Evolutionary conservation across 176 grass and related monocot genomes (phyloP).

Genomic region (Juncus inflexus): DNA sequence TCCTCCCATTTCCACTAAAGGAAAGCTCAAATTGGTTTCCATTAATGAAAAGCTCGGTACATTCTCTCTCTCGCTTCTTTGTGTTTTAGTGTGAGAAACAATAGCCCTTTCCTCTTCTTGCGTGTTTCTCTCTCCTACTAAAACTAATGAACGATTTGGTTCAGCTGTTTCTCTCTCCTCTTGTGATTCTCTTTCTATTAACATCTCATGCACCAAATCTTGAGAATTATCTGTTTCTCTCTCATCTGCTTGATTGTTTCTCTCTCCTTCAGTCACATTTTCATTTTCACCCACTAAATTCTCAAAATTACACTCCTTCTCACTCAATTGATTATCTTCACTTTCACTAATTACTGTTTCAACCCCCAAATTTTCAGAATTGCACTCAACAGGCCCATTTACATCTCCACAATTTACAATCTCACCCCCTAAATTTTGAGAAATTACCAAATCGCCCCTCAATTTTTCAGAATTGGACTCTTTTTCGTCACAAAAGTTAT

Average conservation of each 20-base stretch:
- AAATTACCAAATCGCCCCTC: background rate
- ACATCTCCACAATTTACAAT: background rate
- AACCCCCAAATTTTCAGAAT: constrained; percentile 3
- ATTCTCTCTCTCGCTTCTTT: constrained; percentile 1
- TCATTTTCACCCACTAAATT: background rate
- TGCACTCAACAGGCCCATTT: background rate
- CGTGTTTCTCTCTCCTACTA: constrained; percentile 2
- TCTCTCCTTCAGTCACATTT: constrained; percentile 19
- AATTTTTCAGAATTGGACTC: background rate
- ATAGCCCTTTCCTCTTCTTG: background rate
- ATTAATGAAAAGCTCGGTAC: background rate
- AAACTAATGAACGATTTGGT: background rate
- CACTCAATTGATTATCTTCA: background rate
- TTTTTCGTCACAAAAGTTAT: constrained; percentile 2
- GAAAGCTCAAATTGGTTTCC: constrained; percentile 2
- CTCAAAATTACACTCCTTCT: background rate
- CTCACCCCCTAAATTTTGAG: background rate
- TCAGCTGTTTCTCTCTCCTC: background rate
- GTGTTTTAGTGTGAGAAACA: constrained; percentile 10
- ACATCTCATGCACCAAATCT: constrained; percentile 7
- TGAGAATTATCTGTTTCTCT: constrained; percentile 2
- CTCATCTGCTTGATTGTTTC: constrained; percentile 1
- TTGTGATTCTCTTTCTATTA: constrained; percentile 9
- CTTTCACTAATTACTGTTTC: background rate
- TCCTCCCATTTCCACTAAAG: constrained; percentile 5